Conservation (phyloP, 306 rosid species). For the Canavalia ensiformis region DNA sequence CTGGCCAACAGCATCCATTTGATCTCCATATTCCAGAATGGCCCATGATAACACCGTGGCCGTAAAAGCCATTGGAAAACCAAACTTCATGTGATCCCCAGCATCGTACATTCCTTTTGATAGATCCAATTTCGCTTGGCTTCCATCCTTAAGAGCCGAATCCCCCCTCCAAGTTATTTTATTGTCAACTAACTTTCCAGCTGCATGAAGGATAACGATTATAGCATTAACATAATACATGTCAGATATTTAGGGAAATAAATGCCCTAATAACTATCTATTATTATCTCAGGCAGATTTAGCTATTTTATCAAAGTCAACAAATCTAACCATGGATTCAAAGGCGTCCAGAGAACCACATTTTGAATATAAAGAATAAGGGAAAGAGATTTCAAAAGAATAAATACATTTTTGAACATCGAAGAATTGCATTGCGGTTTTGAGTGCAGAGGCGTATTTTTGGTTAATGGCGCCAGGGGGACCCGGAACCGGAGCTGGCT, state of each 20-base stretch:
- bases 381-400: neutral
- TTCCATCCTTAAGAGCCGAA: conserved; percentile 87
- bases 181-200: conserved; percentile 76
- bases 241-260: conserved; percentile 20
- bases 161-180: conserved; percentile 92
- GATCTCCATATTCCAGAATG: conserved; percentile 94
- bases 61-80: conserved; percentile 94
- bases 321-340: no score
- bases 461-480: conserved; percentile 78
- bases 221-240: conserved; percentile 2
- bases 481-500: conserved; percentile 75
- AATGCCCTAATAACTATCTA: neutral
- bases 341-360: neutral
- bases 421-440: conserved; percentile 80
- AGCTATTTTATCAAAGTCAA: no score
- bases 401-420: conserved; percentile 86
- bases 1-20: conserved; percentile 82
- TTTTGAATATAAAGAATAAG: neutral
- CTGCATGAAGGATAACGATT: conserved; percentile 55
- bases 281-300: no score
- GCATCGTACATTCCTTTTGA: conserved; percentile 96
- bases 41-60: conserved; percentile 94
- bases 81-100: conserved; percentile 95
- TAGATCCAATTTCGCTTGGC: conserved; percentile 72
- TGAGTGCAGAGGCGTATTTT: conserved; percentile 79